A percentile compares a stretch with the other conserved stretches of the same genome.
These are phyloP conservation scores for Colletotrichum incanum DNA, from an alignment of 2,329 filamentous ascomycete genomes.

Conservation along the genomic window DNA sequence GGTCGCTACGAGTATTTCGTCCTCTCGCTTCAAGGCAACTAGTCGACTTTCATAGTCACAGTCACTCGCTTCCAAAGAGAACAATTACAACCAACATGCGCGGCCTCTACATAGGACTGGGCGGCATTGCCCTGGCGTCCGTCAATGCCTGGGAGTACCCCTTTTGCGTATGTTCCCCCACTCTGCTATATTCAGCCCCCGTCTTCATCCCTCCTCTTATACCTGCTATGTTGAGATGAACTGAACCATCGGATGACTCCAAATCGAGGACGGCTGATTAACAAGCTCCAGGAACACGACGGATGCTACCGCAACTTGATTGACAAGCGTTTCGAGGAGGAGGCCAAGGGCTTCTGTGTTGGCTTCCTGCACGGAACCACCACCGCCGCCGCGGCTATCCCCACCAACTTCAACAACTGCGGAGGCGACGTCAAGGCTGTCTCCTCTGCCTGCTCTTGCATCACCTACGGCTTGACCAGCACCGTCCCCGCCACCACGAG, in stretches of 20 bases:
- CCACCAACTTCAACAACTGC: conserved; percentile 53
- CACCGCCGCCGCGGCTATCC: conserved; percentile 49
- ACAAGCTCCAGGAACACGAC: conserved; percentile 46
- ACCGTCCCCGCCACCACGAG: conserved; percentile 27
- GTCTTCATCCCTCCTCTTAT: background rate
- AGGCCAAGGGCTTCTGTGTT: conserved; percentile 52
- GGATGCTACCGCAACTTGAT: conserved; percentile 57
- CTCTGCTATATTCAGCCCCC: too few species aligned
- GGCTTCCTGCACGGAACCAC: conserved; percentile 51
- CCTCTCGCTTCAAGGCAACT: conserved; percentile 55
- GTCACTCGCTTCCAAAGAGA: conserved; percentile 49
- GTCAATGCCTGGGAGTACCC: conserved; percentile 50
- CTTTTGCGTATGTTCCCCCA: conserved; percentile 45
- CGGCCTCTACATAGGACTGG: conserved; percentile 48
- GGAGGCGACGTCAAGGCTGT: conserved; percentile 41
- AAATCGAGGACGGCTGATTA: background rate
- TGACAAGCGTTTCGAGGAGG: conserved; percentile 50
- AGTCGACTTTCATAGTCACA: conserved; percentile 15
- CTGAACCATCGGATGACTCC: background rate
- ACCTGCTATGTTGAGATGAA: too few species aligned
- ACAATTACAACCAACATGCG: conserved; percentile 51
- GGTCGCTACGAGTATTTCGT: conserved; percentile 14
- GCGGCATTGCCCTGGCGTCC: conserved; percentile 51
- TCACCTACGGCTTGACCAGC: conserved; percentile 49
- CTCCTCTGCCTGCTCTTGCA: conserved; percentile 57